Base-by-base conservation (phyloP, 495 filamentous ascomycete species). In the Talaromyces ruber region DNA sequence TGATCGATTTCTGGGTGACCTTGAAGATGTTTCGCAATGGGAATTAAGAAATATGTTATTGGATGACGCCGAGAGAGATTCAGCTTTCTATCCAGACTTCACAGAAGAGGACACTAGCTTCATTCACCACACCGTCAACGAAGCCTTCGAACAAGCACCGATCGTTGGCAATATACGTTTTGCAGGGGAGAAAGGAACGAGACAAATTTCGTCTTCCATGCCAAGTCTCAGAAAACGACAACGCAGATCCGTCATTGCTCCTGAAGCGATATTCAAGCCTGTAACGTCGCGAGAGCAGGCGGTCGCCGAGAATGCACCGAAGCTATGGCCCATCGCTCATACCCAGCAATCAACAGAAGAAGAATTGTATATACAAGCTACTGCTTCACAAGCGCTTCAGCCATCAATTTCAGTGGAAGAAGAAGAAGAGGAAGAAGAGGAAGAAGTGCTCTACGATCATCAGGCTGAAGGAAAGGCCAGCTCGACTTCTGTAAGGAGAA, bases 101-200 rank as follows among this genome's bases (percentile, higher is more conserved):
- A 8, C 29, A 34, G 18, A 57, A 50, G 53, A 64, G 6, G 66
- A 65, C 21, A 54, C 68, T 9, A 62, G 47, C 7, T 78, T 71
- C 37, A 74, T 80, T 57, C 71, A 74, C 25, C 77, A 75, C 39
- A 72, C 71, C 1, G 64, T 78, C 21, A 57, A 64, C 22, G 64
- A 69, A 34, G 50, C 62, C 5, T 76, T 78, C 55, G 64, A 74
- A n/a, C 62, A 63, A 32, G 66, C 64, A 1, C 74, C 72, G 7
- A 67, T 79, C 26, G 63, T 66, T 8, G 71, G 72, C 2, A 53
- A 63, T 8, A 74, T 79, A 59, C 69, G 68, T 1, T 80, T 80
- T 59, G 70, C 72, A 45, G 22, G 64, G 30, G 70, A 73, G 14
- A 45, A 71, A 39, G 18, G 55, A 24, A 6, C 57, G 22, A 59